Evolutionary conservation across 2,329 filamentous ascomycete species (phyloP).

Genomic region (Penicillium sp.): DNA sequence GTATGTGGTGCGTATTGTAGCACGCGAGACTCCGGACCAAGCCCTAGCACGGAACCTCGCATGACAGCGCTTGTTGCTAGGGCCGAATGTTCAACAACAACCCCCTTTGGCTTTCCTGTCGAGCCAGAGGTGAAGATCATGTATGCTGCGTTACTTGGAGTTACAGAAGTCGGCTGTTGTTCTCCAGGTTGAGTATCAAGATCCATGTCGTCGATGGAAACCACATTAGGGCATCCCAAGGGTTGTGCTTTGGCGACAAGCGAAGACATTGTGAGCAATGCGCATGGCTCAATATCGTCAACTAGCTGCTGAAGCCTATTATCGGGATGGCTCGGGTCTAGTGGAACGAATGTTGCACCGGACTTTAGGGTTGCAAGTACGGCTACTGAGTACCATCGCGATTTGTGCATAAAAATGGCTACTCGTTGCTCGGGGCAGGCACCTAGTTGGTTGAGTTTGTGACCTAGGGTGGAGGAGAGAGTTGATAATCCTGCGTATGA

Average conservation of each 20-base stretch:
- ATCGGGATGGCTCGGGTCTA: slow-evolving; percentile 8
- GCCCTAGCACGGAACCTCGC: slow-evolving; percentile 3
- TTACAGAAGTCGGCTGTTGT: neutral
- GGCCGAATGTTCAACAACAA: slow-evolving; percentile 37
- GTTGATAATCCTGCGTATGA: neutral
- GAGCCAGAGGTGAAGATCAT: slow-evolving; percentile 56
- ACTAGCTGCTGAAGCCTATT: slow-evolving; percentile 2
- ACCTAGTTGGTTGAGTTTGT: neutral
- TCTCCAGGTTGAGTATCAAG: neutral
- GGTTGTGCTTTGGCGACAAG: neutral
- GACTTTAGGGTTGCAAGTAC: slow-evolving; percentile 8
- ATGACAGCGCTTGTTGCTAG: slow-evolving; percentile 7
- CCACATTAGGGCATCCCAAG: slow-evolving; percentile 1
- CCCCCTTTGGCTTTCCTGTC: slow-evolving; percentile 56
- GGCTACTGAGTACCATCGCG: slow-evolving; percentile 7
- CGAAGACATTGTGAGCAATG: neutral
- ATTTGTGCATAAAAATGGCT: slow-evolving; percentile 9
- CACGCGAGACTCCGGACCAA: slow-evolving; percentile 16
- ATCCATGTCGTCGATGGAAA: neutral
- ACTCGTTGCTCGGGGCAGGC: slow-evolving; percentile 8
- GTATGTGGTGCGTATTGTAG: slow-evolving; percentile 11
- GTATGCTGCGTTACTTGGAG: slow-evolving; percentile 31
- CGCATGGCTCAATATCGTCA: slow-evolving; percentile 7
- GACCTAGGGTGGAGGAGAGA: neutral
- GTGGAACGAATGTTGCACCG: slow-evolving; percentile 10